phyloP scores from a whole-genome alignment of 257 asterid genomes.

The Solanum acaule region DNA sequence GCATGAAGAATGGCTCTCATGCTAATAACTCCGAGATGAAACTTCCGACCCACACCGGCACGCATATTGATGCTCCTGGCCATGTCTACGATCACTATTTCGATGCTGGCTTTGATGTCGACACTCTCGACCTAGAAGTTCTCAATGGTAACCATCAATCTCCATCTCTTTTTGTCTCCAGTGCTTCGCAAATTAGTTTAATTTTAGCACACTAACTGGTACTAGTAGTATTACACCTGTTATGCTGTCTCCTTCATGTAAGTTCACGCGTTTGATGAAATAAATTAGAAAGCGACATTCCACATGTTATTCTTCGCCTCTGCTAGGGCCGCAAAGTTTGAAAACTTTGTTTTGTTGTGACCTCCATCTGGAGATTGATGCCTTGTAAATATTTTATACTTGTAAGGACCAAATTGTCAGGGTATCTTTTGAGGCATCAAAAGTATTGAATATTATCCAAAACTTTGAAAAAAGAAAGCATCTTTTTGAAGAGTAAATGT shows the following conservation, averaged over 20 bases:
- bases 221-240: not conserved
- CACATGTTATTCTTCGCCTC: not conserved
- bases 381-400: not conserved
- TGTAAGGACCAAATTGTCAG: not conserved
- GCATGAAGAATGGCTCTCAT: slow-evolving; percentile 81
- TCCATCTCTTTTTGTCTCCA: not conserved
- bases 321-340: not conserved
- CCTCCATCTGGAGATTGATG: not conserved
- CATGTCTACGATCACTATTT: slow-evolving; percentile 78
- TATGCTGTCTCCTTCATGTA: not conserved
- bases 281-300: not conserved
- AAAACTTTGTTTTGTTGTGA: not conserved
- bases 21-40: slow-evolving; percentile 88
- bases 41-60: slow-evolving; percentile 78
- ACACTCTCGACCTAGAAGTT: slow-evolving; percentile 86
- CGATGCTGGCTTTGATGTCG: slow-evolving; percentile 92
- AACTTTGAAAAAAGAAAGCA: not conserved
- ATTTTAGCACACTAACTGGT: not conserved
- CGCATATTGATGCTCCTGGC: slow-evolving; percentile 97
- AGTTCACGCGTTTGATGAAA: not conserved
- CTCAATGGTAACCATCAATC: slow-evolving; percentile 48
- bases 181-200: not conserved
- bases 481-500: not conserved
- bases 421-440: not conserved
- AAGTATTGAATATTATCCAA: not conserved